A percentile compares a stretch with the other conserved stretches of the same genome.
Evolutionary conservation across 139 green algal genomes (phyloP).

Genomic region (Picochlorum sp.): DNA sequence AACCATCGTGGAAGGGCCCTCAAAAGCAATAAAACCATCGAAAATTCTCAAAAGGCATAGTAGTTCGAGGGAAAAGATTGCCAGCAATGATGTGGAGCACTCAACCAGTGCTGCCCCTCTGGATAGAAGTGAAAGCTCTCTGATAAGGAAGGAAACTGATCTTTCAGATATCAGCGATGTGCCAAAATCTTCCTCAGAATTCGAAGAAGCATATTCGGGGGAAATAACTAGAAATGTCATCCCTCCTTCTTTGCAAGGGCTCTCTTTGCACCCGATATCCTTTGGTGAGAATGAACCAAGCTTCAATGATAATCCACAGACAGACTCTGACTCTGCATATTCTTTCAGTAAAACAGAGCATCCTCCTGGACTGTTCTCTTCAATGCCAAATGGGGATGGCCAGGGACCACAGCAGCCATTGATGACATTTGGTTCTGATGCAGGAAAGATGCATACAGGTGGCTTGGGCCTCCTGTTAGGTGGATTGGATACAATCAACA

Average conservation of each 20-base stretch:
- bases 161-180: too few relatives aligned
- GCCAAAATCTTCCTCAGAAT: too few relatives aligned
- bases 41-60: too few relatives aligned
- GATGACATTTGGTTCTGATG: not conserved
- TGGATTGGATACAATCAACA: not conserved
- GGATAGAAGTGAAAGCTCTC: too few relatives aligned
- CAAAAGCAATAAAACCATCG: too few relatives aligned
- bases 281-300: not conserved
- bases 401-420: not conserved
- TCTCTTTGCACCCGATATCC: constrained; percentile 7
- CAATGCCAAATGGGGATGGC: not conserved
- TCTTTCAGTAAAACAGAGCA: not conserved
- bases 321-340: not conserved
- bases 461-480: not conserved
- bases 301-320: too few relatives aligned
- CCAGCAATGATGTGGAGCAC: too few relatives aligned
- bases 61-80: too few relatives aligned
- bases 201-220: too few relatives aligned
- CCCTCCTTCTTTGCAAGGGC: constrained; percentile 10
- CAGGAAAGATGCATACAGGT: not conserved
- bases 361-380: constrained; percentile 10
- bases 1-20: too few relatives aligned
- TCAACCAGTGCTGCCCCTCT: too few relatives aligned
- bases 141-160: too few relatives aligned
- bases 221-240: not conserved